phyloP scores from a whole-genome alignment of 768 basidiomycete species.

The Suillus fuscotomentosus region DNA sequence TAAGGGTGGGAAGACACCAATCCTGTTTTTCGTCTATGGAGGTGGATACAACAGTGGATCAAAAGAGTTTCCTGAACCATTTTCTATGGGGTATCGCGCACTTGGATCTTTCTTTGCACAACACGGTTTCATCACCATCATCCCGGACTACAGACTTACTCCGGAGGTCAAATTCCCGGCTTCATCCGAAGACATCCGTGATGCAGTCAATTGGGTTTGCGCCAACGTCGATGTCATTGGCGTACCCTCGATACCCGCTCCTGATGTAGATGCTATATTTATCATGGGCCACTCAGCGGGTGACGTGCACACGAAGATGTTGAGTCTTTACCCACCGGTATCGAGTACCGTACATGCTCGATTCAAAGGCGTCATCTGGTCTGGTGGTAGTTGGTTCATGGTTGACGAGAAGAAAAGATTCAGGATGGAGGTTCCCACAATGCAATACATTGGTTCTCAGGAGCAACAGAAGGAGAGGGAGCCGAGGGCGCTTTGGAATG shows the following conservation, averaged over 20 bases:
- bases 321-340: conserved; percentile 40
- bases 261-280: conserved; percentile 43
- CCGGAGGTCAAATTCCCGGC: conserved; percentile 57
- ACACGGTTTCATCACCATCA: conserved; percentile 58
- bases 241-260: conserved; percentile 17
- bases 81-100: conserved; percentile 52
- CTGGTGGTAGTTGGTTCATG: conserved; percentile 45
- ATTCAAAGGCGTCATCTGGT: conserved; percentile 47
- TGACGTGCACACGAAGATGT: conserved; percentile 45
- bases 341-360: conserved; percentile 19
- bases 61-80: conserved; percentile 44
- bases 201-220: conserved; percentile 56
- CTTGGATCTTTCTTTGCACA: conserved; percentile 62
- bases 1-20: conserved; percentile 35
- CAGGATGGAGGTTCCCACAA: conserved; percentile 19
- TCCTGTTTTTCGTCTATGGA: conserved; percentile 67
- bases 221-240: conserved; percentile 30
- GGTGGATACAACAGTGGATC: conserved; percentile 58
- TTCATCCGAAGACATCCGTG: conserved; percentile 54
- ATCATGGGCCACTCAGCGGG: conserved; percentile 66
- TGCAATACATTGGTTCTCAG: conserved; percentile 38
- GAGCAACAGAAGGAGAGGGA: conserved; percentile 38
- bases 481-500: conserved; percentile 40
- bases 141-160: conserved; percentile 67
- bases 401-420: conserved; percentile 25